Evolutionary conservation across 2,329 filamentous ascomycete genomes (phyloP).

Genomic region (Cercospora janseana): DNA sequence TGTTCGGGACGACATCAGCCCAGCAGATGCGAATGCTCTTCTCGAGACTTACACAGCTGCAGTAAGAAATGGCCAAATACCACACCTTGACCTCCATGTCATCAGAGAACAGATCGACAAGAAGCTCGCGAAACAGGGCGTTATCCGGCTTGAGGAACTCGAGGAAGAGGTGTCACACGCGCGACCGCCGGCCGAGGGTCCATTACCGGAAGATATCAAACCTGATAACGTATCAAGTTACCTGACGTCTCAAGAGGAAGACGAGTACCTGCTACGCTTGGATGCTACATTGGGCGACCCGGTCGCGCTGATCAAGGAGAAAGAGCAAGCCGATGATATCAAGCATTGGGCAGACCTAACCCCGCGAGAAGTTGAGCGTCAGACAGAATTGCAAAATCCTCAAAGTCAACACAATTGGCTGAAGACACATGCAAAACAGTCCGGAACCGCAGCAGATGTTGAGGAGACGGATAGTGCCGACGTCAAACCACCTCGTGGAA

Average conservation of each 20-base stretch:
- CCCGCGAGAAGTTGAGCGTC: constrained; percentile 48
- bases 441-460: constrained; percentile 25
- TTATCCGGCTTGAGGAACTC: constrained; percentile 38
- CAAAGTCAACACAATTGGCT: constrained; percentile 97
- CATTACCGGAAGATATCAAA: constrained; percentile 45
- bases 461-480: constrained; percentile 70
- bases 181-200: constrained; percentile 20
- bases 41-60: constrained; percentile 39
- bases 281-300: constrained; percentile 54
- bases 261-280: constrained; percentile 68
- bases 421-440: constrained; percentile 30
- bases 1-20: constrained; percentile 45
- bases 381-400: constrained; percentile 68
- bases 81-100: constrained; percentile 35
- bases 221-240: constrained; percentile 61
- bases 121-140: constrained; percentile 33
- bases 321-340: constrained; percentile 24
- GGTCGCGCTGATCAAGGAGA: constrained; percentile 42
- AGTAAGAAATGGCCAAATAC: constrained; percentile 35
- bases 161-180: constrained; percentile 45
- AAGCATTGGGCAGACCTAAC: constrained; percentile 40
- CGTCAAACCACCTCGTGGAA: constrained; percentile 60
- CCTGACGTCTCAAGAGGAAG: constrained; percentile 67
- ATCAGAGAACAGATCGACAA: constrained; percentile 36
- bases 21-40: constrained; percentile 33